A percentile compares a stretch with the other conserved stretches of the same genome.
Conservation (phyloP, 2,329 filamentous ascomycete genomes). For the Pseudovirgaria hyperparasitica region DNA sequence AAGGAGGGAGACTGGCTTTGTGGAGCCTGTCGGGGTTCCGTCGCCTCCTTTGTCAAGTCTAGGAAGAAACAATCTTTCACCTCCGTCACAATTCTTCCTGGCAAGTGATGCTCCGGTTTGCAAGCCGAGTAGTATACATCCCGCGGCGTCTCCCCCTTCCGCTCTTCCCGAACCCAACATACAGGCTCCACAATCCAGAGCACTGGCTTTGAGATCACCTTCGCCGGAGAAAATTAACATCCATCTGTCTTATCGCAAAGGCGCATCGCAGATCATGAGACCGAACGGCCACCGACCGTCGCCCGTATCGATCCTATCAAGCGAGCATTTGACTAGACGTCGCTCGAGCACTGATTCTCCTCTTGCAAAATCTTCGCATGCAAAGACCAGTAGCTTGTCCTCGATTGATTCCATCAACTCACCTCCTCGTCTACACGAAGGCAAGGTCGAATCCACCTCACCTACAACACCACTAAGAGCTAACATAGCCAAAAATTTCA, state of each 20-base stretch:
- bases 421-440: too few species aligned
- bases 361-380: slow-evolving; percentile 17
- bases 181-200: slow-evolving; percentile 9
- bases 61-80: slow-evolving; percentile 12
- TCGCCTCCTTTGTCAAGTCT: slow-evolving; percentile 23
- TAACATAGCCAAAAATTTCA: too few species aligned
- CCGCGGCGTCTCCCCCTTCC: too few species aligned
- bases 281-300: slow-evolving; percentile 20
- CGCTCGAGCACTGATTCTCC: slow-evolving; percentile 20
- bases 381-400: slow-evolving; percentile 30
- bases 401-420: slow-evolving; percentile 31
- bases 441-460: too few species aligned
- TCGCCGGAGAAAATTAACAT: slow-evolving; percentile 36
- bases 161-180: slow-evolving; percentile 15
- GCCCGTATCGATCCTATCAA: slow-evolving; percentile 17
- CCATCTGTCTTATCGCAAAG: slow-evolving; percentile 36
- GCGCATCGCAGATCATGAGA: slow-evolving; percentile 34
- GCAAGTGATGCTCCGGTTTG: too few species aligned
- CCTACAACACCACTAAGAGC: too few species aligned
- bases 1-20: slow-evolving; percentile 25
- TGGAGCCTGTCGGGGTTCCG: slow-evolving; percentile 10
- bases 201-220: slow-evolving; percentile 20
- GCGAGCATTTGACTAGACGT: slow-evolving; percentile 12
- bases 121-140: too few species aligned
- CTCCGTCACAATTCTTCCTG: slow-evolving; percentile 57